Evolutionary conservation across 2,329 filamentous ascomycete genomes (phyloP), one percentile per base, ranked within the genome.

Genomic region (Pseudogymnoascus sp.): DNA sequence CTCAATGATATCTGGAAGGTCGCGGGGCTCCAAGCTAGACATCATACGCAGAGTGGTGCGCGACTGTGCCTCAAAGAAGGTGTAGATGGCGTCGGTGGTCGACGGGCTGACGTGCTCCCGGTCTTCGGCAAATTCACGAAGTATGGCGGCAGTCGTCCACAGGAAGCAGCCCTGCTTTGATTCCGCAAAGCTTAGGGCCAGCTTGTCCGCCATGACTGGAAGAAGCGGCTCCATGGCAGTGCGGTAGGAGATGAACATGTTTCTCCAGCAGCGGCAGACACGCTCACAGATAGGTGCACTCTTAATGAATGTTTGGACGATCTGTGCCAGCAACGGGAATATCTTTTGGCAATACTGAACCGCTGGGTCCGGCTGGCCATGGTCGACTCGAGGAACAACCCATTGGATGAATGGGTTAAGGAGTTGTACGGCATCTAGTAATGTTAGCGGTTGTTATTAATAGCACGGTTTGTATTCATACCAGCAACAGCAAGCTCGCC

Each of bases 271-370:
- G 65, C 93, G 86, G 75, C 93, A 97, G 25, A 99, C 85, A 41
- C 93, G 84, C 78, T 99, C 94, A 66, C 95, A 88, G 63, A 99
- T 95, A 3, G 94, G 93, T 12, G 87, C 82, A 67, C 92, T 97
- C 68, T 83, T 79, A 64, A 92, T 84, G 72, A 97, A 99, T 71
- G 87, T 93, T 69, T 95, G 89, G 61, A 95, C 82, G 63, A 99
- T 89, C 6, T 89, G 90, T 7, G 90, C 86, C 63, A 97, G 80
- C 38, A 97, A 86, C 0, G 91, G 90, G 73, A 97, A 91, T 18
- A 97, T 88, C 72, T 97, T 92, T 69, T 93, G 85, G 82, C 94
- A 97, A 77, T 99, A 99, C 74, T 92, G 92, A 62, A 99, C 92
- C 0, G 90, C 92, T 4, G 93, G 93, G 71, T 97, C 92, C 63